Conservation (phyloP, 2,329 filamentous ascomycete species). For the Fusarium citri region DNA sequence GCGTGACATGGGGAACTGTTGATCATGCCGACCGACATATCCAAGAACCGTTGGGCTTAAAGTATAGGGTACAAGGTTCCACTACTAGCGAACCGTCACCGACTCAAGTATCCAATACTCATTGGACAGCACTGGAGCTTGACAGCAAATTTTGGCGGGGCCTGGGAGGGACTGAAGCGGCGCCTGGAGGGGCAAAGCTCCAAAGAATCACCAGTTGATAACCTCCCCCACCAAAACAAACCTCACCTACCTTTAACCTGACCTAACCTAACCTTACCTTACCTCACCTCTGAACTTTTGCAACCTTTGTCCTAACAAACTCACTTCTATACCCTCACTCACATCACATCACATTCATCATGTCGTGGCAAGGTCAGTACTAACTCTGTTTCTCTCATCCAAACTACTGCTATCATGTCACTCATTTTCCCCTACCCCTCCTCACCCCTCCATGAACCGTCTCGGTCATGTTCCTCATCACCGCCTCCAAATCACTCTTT, state of each 20-base stretch:
- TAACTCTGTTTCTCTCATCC: constrained; percentile 11
- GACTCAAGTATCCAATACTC: constrained; percentile 27
- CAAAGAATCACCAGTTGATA: constrained; percentile 39
- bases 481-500: constrained; percentile 46
- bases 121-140: constrained; percentile 30
- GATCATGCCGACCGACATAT: constrained; percentile 34
- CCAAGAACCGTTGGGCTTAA: constrained; percentile 22
- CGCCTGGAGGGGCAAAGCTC: constrained; percentile 42
- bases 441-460: constrained; percentile 32
- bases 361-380: constrained; percentile 80
- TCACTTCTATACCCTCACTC: constrained; percentile 23
- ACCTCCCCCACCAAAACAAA: constrained; percentile 40
- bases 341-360: constrained; percentile 53
- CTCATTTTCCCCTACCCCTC: constrained; percentile 24
- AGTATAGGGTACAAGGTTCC: constrained; percentile 22
- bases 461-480: constrained; percentile 32
- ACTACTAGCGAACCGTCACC: constrained; percentile 5
- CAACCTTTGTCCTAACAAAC: constrained; percentile 27
- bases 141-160: constrained; percentile 39
- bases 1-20: constrained; percentile 38
- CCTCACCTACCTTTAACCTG: constrained; percentile 8
- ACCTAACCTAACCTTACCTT: neutral
- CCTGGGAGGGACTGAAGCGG: constrained; percentile 34
- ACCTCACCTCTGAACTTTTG: constrained; percentile 11
- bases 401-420: constrained; percentile 9